Evolutionary conservation across 495 filamentous ascomycete species (phyloP).

Genomic region (Penicillium daleae): DNA sequence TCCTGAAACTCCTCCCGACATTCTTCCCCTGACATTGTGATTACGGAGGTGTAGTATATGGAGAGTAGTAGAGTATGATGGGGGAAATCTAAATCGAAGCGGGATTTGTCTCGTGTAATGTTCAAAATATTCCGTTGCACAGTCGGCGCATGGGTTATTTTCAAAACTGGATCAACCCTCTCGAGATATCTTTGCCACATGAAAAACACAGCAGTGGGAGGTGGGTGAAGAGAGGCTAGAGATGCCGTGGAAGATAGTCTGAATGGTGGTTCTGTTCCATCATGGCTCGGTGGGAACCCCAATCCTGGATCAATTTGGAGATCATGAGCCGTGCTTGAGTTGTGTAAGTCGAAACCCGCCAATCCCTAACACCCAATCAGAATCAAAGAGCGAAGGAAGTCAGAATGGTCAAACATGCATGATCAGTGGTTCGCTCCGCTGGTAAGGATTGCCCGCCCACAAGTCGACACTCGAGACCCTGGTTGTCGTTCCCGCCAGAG

Average conservation of each 20-base stretch:
- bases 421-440: not conserved
- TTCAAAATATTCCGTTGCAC: constrained; percentile 24
- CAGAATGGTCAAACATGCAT: not conserved
- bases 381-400: not conserved
- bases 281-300: not conserved
- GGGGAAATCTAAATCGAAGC: not conserved
- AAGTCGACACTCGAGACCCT: not conserved
- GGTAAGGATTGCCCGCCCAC: not conserved
- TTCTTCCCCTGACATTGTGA: not conserved
- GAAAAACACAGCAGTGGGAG: constrained; percentile 7
- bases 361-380: not conserved
- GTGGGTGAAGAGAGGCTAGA: constrained; percentile 10
- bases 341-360: not conserved
- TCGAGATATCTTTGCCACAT: constrained; percentile 36
- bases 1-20: not conserved
- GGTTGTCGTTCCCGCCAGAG: not conserved
- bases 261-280: not conserved
- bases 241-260: not conserved
- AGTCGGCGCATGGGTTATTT: constrained; percentile 30
- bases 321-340: not conserved
- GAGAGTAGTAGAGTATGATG: not conserved
- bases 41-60: not conserved
- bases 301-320: not conserved
- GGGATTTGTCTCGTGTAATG: not conserved
- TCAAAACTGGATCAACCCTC: constrained; percentile 34